These are phyloP conservation scores for Cordyceps cicadae DNA, from an alignment of 2,329 filamentous ascomycete species.

Conservation along the genomic window DNA sequence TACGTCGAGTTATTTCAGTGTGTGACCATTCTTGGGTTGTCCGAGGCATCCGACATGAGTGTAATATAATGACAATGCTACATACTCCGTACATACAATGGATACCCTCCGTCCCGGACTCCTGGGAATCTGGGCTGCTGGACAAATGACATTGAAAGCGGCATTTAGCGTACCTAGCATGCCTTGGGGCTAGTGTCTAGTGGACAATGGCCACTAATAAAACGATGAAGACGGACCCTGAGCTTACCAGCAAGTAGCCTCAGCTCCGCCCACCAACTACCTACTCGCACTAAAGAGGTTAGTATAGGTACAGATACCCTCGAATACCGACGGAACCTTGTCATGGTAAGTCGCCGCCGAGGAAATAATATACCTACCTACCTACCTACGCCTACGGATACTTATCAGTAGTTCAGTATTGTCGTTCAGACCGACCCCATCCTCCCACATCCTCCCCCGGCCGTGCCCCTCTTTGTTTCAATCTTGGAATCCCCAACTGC, in stretches of 20 bases:
- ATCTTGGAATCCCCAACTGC: background rate
- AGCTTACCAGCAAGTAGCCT: background rate
- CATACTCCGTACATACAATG: too few relatives aligned
- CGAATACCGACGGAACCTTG: too few relatives aligned
- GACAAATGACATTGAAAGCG: background rate
- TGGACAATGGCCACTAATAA: too few relatives aligned
- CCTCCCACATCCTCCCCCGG: background rate
- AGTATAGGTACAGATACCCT: too few relatives aligned
- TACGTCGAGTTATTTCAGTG: background rate
- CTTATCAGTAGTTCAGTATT: too few relatives aligned
- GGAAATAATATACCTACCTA: too few relatives aligned
- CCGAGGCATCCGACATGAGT: background rate
- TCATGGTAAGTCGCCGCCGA: too few relatives aligned
- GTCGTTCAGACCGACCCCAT: too few relatives aligned
- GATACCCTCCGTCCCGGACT: background rate
- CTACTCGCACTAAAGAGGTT: background rate
- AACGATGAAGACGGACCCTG: background rate
- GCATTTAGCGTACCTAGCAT: too few relatives aligned
- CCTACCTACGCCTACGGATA: too few relatives aligned
- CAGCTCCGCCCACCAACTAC: background rate
- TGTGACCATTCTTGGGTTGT: background rate
- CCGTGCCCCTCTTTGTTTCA: conserved; percentile 2
- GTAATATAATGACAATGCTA: too few relatives aligned
- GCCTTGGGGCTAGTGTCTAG: too few relatives aligned
- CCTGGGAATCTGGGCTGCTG: background rate